Percentiles rank a stretch among this genome's conserved stretches.
phyloP scores from a whole-genome alignment of 1,284 basidiomycete genomes.

The Trichosporon sp. region DNA sequence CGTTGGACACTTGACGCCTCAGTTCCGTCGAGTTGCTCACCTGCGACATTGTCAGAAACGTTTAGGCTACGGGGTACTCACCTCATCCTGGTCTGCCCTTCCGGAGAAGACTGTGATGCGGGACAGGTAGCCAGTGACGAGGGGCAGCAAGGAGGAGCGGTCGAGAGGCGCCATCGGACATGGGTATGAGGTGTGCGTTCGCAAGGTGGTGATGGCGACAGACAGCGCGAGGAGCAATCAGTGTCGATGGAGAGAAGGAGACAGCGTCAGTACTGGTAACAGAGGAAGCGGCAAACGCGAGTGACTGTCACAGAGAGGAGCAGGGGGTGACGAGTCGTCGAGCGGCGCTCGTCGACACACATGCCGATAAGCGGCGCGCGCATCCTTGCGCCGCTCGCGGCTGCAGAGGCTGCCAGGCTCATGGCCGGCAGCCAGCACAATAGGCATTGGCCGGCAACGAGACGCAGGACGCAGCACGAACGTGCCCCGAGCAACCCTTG shows the following conservation, averaged over 20 bases:
- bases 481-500: background rate
- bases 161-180: conserved; percentile 40
- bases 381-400: background rate
- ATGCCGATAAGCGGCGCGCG: background rate
- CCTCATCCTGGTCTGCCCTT: conserved; percentile 46
- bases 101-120: conserved; percentile 49
- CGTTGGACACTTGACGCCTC: background rate
- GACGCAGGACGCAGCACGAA: background rate
- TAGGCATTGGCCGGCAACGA: background rate
- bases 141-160: conserved; percentile 44
- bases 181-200: background rate
- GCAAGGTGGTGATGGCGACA: background rate
- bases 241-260: background rate
- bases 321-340: background rate
- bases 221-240: background rate
- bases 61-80: conserved; percentile 18
- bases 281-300: background rate
- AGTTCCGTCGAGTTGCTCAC: conserved; percentile 17
- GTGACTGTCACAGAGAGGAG: background rate
- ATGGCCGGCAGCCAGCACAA: background rate
- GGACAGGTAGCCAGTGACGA: conserved; percentile 39
- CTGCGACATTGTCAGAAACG: conserved; percentile 3
- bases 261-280: background rate
- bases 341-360: background rate
- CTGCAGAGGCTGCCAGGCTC: too few species aligned